Evolutionary conservation across 495 filamentous ascomycete genomes (phyloP).

Genomic region (Filosporella fistucella): DNA sequence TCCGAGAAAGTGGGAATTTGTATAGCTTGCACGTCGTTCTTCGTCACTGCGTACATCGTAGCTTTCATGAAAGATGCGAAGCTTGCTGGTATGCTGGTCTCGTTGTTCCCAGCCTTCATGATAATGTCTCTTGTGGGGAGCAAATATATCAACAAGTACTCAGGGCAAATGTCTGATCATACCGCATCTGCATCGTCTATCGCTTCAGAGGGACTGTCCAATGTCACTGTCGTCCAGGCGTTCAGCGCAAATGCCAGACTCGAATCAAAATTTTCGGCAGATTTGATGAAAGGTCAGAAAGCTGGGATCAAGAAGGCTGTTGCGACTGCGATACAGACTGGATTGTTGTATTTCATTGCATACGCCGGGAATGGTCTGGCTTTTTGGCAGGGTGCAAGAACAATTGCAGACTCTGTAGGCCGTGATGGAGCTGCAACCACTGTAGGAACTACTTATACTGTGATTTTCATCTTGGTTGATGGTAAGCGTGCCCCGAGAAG

Average conservation of each 20-base stretch:
- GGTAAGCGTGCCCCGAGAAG: slow-evolving; percentile 34
- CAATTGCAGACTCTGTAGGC: slow-evolving; percentile 46
- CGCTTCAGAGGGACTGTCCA: slow-evolving; percentile 39
- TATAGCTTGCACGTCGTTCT: slow-evolving; percentile 52
- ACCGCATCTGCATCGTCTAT: slow-evolving; percentile 42
- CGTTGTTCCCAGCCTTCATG: slow-evolving; percentile 61
- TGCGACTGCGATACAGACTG: slow-evolving; percentile 52
- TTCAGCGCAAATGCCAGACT: slow-evolving; percentile 38
- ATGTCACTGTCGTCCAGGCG: slow-evolving; percentile 45
- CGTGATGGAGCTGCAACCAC: slow-evolving; percentile 34
- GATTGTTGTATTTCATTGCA: slow-evolving; percentile 59
- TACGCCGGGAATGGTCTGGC: slow-evolving; percentile 62
- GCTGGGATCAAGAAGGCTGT: slow-evolving; percentile 55
- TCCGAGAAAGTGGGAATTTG: slow-evolving; percentile 64
- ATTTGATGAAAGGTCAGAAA: slow-evolving; percentile 39
- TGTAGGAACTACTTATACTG: slow-evolving; percentile 56
- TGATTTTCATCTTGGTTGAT: slow-evolving; percentile 61
- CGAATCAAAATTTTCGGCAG: slow-evolving; percentile 49
- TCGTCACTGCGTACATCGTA: slow-evolving; percentile 59
- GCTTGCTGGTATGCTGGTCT: slow-evolving; percentile 50
- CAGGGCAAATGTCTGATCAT: slow-evolving; percentile 43
- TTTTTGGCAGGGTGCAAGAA: slow-evolving; percentile 58
- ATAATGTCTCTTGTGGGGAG: slow-evolving; percentile 59
- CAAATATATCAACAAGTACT: slow-evolving; percentile 56
- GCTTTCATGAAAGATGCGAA: slow-evolving; percentile 55